Evolutionary conservation across 768 basidiomycete species (phyloP).

Genomic region (Phaeolepiota aurea): DNA sequence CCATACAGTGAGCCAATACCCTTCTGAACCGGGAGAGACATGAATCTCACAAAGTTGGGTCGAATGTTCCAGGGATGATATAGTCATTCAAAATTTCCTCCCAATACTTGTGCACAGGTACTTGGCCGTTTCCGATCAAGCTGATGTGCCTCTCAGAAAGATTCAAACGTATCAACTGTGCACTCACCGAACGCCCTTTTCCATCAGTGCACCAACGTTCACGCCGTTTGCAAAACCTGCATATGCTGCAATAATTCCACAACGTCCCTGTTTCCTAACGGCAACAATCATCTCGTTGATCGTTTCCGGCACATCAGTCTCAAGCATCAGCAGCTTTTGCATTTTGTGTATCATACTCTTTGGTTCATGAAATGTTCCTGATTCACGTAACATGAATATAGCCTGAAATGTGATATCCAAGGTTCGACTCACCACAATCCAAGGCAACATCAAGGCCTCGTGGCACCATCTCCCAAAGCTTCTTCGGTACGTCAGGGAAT

Average conservation of each 20-base stretch:
- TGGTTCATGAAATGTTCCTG: conserved; percentile 63
- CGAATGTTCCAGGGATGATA: conserved; percentile 57
- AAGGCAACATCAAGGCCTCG: conserved; percentile 58
- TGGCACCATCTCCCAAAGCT: conserved; percentile 51
- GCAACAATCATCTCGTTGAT: conserved; percentile 39
- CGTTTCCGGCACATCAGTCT: conserved; percentile 68
- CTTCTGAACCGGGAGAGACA: not conserved
- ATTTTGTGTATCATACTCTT: conserved; percentile 58
- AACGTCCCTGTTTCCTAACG: conserved; percentile 46
- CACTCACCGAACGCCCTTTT: conserved; percentile 51
- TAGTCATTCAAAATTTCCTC: conserved; percentile 58
- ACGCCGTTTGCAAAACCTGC: conserved; percentile 59
- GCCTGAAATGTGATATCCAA: not conserved
- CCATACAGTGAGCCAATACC: not conserved
- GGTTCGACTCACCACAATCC: conserved; percentile 31
- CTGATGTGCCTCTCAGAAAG: conserved; percentile 8
- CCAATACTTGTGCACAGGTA: conserved; percentile 71
- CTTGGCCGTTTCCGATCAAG: conserved; percentile 69
- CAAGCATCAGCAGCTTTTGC: conserved; percentile 63
- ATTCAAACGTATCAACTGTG: not conserved
- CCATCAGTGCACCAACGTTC: conserved; percentile 71
- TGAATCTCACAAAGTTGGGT: conserved; percentile 45
- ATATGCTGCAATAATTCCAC: conserved; percentile 65
- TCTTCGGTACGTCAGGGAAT: conserved; percentile 38
- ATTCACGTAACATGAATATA: not conserved